Percentiles rank a stretch among this genome's conserved stretches.
phyloP scores from a whole-genome alignment of 2,329 filamentous ascomycete species.

The Leptographium galeiforme region DNA sequence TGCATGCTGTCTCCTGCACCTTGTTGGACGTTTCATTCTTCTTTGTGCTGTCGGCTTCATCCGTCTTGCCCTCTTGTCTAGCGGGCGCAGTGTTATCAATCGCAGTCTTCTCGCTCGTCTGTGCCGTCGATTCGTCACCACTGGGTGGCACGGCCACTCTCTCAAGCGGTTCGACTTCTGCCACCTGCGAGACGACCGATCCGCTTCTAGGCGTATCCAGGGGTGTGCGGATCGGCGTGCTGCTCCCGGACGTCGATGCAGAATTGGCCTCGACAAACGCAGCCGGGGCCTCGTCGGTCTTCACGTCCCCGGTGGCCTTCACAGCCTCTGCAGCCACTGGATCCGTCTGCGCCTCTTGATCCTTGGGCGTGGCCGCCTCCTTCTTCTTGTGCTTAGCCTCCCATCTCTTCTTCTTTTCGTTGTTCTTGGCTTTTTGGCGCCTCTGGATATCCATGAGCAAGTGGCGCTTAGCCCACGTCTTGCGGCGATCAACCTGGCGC shows the following conservation, averaged over 20 bases:
- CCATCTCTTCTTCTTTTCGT: slow-evolving; percentile 25
- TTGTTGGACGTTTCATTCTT: neutral
- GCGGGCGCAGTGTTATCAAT: too few species aligned
- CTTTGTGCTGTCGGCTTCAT: too few species aligned
- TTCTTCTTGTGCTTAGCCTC: slow-evolving; percentile 17
- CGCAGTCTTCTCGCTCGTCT: neutral
- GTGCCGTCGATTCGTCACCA: slow-evolving; percentile 9
- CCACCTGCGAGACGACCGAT: slow-evolving; percentile 5
- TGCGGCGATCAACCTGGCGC: slow-evolving; percentile 27
- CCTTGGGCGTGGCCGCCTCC: slow-evolving; percentile 7
- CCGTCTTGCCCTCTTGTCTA: too few species aligned
- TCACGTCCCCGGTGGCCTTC: neutral
- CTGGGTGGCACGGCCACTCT: slow-evolving; percentile 22
- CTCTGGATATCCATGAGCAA: slow-evolving; percentile 24
- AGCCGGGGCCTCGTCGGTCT: neutral
- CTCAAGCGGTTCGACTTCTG: slow-evolving; percentile 9
- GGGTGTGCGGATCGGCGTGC: slow-evolving; percentile 15
- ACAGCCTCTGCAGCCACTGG: neutral
- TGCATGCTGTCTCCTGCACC: neutral
- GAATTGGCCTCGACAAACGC: slow-evolving; percentile 2
- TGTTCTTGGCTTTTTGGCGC: slow-evolving; percentile 26
- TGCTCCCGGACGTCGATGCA: slow-evolving; percentile 11
- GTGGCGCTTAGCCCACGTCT: slow-evolving; percentile 23
- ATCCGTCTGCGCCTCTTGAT: slow-evolving; percentile 9
- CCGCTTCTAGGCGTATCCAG: slow-evolving; percentile 18